Base-by-base conservation (phyloP, 352 stramenopile genomes). In the Thraustotheca clavata region DNA sequence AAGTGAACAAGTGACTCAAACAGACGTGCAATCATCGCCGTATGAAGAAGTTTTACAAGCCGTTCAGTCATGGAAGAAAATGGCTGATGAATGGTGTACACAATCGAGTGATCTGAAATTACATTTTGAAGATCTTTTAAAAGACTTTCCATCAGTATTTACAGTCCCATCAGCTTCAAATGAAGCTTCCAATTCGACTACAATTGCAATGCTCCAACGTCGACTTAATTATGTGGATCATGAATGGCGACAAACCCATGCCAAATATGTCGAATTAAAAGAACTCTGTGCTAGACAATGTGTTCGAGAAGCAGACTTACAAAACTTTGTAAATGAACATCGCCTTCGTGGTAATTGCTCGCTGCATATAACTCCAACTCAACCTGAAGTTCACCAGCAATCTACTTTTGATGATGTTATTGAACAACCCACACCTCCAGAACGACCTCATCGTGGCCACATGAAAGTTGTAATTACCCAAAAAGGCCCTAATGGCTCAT, bases 301-400 rank as follows among this genome's bases (percentile, higher is more conserved):
- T 18, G 79, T 91, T 43, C 78, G 82, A 16, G 82, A 91, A 55
- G 77, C 78, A 2, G 82, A 86, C 60, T 35, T 91, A 29, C 82
- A 89, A 60, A 91, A 89, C 46, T 89, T 88, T 54, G 86, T 91
- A 65, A 88, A 89, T 38, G 82, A 88, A 38, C 79, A 91, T 49
- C 82, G 82, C 8, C 62, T 91, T 27, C 78, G 82, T 2, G 82
- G 82, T 4, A 87, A 88, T 33, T 63, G 55, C 70, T 89, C 8
- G 63, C 86, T 18, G 79, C 88, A 52, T 60, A 69, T 14, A 83
- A 83, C 46, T 62, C 68, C 54, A 18, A 16, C 54, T 22, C 9
- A 32, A 14, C 40, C 38, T 16, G 27, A 24, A 12, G n/a, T n/a
- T n/a, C n/a, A n/a, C n/a, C n/a, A n/a, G n/a, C 27, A 2, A 54